Evolutionary conservation across 164 flowering plant species (phyloP).

Genomic region (Buxus sempervirens): DNA sequence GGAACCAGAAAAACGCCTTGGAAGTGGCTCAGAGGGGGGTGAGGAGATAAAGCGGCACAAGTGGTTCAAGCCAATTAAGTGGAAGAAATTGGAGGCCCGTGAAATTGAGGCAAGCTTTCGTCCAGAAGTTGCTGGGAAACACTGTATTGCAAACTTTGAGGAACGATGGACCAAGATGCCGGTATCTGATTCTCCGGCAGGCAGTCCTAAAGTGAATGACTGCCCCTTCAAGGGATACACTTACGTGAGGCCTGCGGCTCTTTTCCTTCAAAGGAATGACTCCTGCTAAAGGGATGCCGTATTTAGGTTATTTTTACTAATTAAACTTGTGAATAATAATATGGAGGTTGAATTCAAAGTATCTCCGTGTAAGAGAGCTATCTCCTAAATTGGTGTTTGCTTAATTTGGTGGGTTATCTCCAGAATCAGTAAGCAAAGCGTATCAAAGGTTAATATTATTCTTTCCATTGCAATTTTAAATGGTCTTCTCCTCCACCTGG

Average conservation of each 20-base stretch:
- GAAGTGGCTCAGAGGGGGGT: constrained; percentile 63
- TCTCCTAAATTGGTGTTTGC: too few relatives aligned
- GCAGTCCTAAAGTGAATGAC: constrained; percentile 53
- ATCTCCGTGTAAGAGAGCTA: too few relatives aligned
- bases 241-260: constrained; percentile 59
- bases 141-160: constrained; percentile 79
- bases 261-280: constrained; percentile 31
- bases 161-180: constrained; percentile 81
- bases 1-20: constrained; percentile 72
- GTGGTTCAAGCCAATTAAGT: constrained; percentile 84
- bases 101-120: constrained; percentile 72
- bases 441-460: too few relatives aligned
- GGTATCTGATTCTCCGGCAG: constrained; percentile 64
- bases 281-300: background rate
- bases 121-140: constrained; percentile 74
- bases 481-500: too few relatives aligned
- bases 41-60: constrained; percentile 79
- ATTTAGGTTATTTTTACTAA: too few relatives aligned
- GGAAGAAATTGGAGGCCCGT: constrained; percentile 78
- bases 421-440: too few relatives aligned
- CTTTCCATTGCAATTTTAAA: too few relatives aligned
- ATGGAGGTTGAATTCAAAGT: too few relatives aligned
- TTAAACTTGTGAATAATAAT: too few relatives aligned
- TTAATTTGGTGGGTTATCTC: too few relatives aligned
- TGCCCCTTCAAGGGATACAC: constrained; percentile 60